Base-by-base conservation (phyloP, 2,329 filamentous ascomycete genomes). In the Exophiala viscosa region DNA sequence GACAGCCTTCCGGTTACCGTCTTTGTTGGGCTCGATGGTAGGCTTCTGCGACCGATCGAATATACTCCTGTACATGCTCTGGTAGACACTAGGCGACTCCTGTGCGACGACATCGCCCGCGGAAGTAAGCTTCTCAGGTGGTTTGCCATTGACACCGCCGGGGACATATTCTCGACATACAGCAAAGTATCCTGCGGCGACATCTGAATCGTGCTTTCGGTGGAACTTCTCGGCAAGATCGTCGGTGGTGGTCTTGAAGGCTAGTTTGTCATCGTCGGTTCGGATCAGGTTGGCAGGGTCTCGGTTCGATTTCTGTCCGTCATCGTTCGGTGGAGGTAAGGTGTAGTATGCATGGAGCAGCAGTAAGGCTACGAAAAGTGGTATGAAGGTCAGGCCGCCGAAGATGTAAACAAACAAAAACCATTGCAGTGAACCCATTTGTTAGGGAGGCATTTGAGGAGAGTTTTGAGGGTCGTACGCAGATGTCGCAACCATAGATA, bases 61-160 rank as follows among this genome's bases (percentile, higher is more conserved):
- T 57, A 99, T 86, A 69, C 88, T 96, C 67, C 90, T 80, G 72
- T 99, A 99, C 90, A 99, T 96, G 69, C 87, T 87, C 78, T 97
- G 93, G 70, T 97, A 97, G 34, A 99, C 92, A 68, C 92, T 96
- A 51, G 88, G 90, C 65, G 90, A 95, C 51, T 90, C 87, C 38
- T 87, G 77, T 32, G 86, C 83, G 40, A 93, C 84, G 13, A 87
- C 86, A 51, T 87, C 84, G 14, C 89, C 90, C 10, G 88, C 82
- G 5, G 90, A 89, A 0, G 88, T 92, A 31, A 85, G 83, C 55
- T 90, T 82, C 72, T 96, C 91, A 53, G 92, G 90, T 5, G 91
- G 90, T 72, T 92, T 95, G 55, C 90, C 89, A 74, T 95, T 95
- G 69, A 95, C 86, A 38, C 90, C 91, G 67, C 90, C 90, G 38